Conservation (phyloP, 2,329 filamentous ascomycete genomes). For the Remersonia thermophila region DNA sequence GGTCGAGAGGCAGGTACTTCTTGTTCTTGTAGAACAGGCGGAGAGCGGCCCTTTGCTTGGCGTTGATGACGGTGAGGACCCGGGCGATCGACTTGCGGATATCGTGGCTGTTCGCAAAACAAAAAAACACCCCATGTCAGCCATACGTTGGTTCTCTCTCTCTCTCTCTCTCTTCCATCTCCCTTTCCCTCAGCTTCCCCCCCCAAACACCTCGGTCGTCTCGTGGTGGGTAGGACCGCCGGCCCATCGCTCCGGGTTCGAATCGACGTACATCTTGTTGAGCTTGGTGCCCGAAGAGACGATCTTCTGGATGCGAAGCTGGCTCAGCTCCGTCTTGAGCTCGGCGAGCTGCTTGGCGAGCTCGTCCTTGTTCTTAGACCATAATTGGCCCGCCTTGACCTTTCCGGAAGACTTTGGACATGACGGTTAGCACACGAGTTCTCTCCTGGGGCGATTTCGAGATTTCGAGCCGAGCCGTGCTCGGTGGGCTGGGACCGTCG, state of each 20-base stretch:
- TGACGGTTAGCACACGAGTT: constrained; percentile 19
- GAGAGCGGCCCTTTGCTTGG: constrained; percentile 96
- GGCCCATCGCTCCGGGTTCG: constrained; percentile 1
- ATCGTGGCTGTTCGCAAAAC: constrained; percentile 59
- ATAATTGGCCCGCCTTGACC: constrained; percentile 95
- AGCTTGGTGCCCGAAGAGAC: constrained; percentile 90
- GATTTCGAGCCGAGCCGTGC: no score
- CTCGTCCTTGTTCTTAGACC: constrained; percentile 99
- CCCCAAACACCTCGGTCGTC: constrained; percentile 1
- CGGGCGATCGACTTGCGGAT: constrained; percentile 99
- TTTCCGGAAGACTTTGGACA: constrained; percentile 44
- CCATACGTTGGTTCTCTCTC: constrained; percentile 5
- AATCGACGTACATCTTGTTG: constrained; percentile 74
- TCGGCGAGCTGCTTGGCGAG: constrained; percentile 89
- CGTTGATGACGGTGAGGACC: constrained; percentile 98
- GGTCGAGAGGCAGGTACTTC: constrained; percentile 98
- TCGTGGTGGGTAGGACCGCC: background rate
- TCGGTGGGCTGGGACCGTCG: constrained; percentile 22
- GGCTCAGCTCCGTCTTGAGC: constrained; percentile 90
- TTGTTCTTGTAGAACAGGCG: constrained; percentile 99
- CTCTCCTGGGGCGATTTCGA: no score
- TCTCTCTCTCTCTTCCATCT: background rate
- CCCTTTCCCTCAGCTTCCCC: background rate
- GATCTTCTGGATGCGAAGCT: constrained; percentile 98
- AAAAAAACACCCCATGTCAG: constrained; percentile 19